A percentile compares a stretch with the other conserved stretches of the same genome.
These are phyloP conservation scores for Saccharomycopsis hybrid DNA, from an alignment of 1,139 yeast genomes.

Conservation along the genomic window DNA sequence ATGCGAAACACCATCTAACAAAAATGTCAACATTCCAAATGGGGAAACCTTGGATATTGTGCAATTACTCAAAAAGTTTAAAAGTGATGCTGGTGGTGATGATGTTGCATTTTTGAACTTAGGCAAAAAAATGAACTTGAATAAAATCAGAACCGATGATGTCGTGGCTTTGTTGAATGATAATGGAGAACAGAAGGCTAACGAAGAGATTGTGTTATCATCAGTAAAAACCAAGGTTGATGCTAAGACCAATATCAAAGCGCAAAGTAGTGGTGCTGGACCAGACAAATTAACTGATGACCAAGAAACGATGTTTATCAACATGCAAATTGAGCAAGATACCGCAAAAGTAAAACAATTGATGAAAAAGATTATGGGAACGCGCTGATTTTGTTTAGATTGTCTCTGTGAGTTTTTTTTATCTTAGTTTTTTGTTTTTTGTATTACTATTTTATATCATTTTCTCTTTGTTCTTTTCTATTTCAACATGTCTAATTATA, in stretches of 20 bases:
- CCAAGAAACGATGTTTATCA: conserved; percentile 10
- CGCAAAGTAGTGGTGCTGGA: conserved; percentile 6
- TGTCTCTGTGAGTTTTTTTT: neutral
- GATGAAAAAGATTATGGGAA: conserved; percentile 6
- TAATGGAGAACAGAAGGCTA: neutral
- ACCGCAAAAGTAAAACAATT: conserved; percentile 4
- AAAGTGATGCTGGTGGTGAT: neutral
- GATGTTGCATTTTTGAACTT: conserved; percentile 8
- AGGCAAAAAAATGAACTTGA: conserved; percentile 9
- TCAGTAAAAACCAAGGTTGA: neutral
- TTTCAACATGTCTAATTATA: neutral
- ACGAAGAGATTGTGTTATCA: neutral
- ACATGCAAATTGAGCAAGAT: conserved; percentile 17
- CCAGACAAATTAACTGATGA: neutral
- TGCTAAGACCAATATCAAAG: neutral
- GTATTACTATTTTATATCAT: neutral
- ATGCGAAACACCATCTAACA: conserved; percentile 87
- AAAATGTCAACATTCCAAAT: conserved; percentile 52
- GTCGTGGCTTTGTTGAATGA: neutral
- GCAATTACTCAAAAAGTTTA: conserved; percentile 37
- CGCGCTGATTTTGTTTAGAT: neutral
- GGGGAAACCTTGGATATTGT: conserved; percentile 73
- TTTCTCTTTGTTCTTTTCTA: neutral
- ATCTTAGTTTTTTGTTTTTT: neutral
- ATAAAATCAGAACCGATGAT: conserved; percentile 3